Evolutionary conservation across 306 rosid species (phyloP), one percentile per base, ranked within the genome.

Genomic region (Corylus avellana): DNA sequence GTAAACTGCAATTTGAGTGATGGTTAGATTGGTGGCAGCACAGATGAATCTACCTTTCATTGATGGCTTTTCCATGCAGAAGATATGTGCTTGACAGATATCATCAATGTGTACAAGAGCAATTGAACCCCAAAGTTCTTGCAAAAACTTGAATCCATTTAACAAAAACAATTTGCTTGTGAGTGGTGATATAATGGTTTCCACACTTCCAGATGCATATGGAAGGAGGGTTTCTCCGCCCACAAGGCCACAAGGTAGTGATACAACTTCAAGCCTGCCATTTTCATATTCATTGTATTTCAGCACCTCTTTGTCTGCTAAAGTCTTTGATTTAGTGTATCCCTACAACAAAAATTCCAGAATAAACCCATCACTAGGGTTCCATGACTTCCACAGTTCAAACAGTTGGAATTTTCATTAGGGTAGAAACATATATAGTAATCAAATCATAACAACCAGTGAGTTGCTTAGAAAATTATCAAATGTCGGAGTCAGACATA

Each of bases 81-180:
- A 85, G 59, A 87, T 85, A 79, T 85, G 89, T 1, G 89, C 93
- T 61, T 67, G 81, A 63, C 87, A 83, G 35, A 79, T 86, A 82
- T 85, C 93, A 50, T 89, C 84, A 39, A 89, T 46, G 57, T 32
- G 77, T 48, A 0, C 27, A 42, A 67, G 51, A 67, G 14, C 20
- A 44, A 67, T 17, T n/a, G 72, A 42, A 67, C 72, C 72, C 72
- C 2, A 42, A 42, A 67, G 29, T n/a, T 67, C 50, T 67, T 67
- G 51, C 51, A 67, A n/a, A 8, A 42, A 4, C 51, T 67, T 67
- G 4, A 67, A 9, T n/a, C 3, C 0, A n/a, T 39, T 67, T 17
- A 18, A 18, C 1, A 6, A 13, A 37, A 0, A 0, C 48, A 39
- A 89, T 51, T 79, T 55, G 64, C 83, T 81, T 1, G 67, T 55